These are phyloP conservation scores for Clathrus columnatus DNA, from an alignment of 768 basidiomycete species.

Conservation along the genomic window DNA sequence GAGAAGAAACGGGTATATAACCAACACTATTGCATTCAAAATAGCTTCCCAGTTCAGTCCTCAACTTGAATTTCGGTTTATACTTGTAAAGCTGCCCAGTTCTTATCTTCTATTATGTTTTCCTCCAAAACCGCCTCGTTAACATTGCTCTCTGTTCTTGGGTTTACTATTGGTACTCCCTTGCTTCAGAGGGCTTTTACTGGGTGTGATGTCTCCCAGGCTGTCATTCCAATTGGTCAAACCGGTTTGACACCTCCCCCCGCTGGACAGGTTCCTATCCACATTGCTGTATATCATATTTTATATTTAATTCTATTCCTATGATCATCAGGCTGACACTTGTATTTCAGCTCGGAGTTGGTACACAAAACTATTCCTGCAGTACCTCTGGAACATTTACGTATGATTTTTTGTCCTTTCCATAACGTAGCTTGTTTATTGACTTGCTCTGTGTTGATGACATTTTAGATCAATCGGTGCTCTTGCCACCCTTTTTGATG, in stretches of 20 bases:
- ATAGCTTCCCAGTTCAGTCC: too few species aligned
- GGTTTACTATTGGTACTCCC: background rate
- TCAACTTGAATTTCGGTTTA: background rate
- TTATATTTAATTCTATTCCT: background rate
- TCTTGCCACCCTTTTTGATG: slow-evolving; percentile 21
- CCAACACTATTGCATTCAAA: too few species aligned
- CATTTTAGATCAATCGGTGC: slow-evolving; percentile 13
- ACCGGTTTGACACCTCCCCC: background rate
- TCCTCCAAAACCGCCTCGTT: background rate
- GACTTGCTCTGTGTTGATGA: too few species aligned
- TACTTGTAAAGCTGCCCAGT: background rate
- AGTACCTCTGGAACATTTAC: background rate
- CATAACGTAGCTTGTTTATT: background rate
- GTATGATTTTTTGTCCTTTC: background rate
- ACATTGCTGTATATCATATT: background rate
- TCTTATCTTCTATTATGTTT: background rate
- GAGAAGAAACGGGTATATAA: too few species aligned
- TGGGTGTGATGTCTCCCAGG: background rate
- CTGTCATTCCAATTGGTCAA: background rate
- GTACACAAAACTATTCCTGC: background rate
- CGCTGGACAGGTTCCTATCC: too few species aligned
- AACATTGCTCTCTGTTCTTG: background rate
- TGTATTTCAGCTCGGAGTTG: background rate
- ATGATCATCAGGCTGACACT: too few species aligned
- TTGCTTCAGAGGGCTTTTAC: background rate